Evolutionary conservation across 208 protist genomes (phyloP).

Genomic region (Leishmania braziliensis): DNA sequence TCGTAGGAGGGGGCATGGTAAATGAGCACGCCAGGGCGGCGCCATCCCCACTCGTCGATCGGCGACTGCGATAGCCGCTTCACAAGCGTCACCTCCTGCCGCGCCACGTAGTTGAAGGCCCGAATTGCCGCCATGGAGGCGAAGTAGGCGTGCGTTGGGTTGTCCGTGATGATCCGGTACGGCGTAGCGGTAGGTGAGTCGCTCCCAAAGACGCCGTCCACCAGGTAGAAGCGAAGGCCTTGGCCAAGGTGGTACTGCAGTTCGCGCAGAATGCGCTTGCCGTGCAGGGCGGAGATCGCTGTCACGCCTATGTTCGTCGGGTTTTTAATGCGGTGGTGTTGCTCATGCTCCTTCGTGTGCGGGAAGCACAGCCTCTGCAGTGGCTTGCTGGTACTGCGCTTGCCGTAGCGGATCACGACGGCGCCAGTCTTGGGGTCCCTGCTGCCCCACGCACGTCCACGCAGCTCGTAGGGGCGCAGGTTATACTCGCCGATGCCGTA

Average conservation of each 20-base stretch:
- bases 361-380: constrained; percentile 71
- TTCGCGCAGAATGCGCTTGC: constrained; percentile 87
- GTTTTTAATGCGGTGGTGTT: constrained; percentile 82
- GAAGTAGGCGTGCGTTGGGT: constrained; percentile 89
- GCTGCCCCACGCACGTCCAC: constrained; percentile 75
- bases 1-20: constrained; percentile 87
- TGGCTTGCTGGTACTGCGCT: constrained; percentile 28
- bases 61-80: constrained; percentile 85
- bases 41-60: constrained; percentile 90
- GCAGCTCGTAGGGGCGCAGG: constrained; percentile 74
- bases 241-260: constrained; percentile 90
- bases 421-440: constrained; percentile 63
- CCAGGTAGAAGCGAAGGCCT: constrained; percentile 87
- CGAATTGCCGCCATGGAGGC: constrained; percentile 79
- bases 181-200: constrained; percentile 69
- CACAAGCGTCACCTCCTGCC: constrained; percentile 85
- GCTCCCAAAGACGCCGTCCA: constrained; percentile 89
- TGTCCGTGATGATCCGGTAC: constrained; percentile 91
- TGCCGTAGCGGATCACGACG: constrained; percentile 55
- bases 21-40: constrained; percentile 77
- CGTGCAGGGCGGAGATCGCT: constrained; percentile 71
- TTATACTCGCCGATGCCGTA: constrained; percentile 91
- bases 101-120: constrained; percentile 83
- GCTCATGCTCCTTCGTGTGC: constrained; percentile 82
- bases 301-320: constrained; percentile 53